Percentiles rank a stretch among this genome's conserved stretches.
phyloP scores from a whole-genome alignment of 306 rosid genomes.

The Vigna reflexopilosa region DNA sequence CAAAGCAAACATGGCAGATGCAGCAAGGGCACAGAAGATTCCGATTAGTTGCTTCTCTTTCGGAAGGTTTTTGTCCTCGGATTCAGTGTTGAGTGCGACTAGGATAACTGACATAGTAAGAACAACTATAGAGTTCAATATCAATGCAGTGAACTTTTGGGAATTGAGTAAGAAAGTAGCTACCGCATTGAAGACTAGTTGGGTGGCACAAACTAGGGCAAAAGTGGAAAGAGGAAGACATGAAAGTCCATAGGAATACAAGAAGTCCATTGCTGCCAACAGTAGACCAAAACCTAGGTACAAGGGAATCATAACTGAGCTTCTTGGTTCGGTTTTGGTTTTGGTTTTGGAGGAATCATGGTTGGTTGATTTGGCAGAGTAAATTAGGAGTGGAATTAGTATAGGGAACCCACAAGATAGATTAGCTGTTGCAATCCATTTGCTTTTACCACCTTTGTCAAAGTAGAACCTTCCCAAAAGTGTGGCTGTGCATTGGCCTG shows the following conservation, averaged over 20 bases:
- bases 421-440: slow-evolving; percentile 68
- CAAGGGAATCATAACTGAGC: slow-evolving; percentile 26
- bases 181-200: slow-evolving; percentile 58
- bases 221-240: slow-evolving; percentile 66
- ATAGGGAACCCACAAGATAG: slow-evolving; percentile 69
- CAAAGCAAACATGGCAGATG: slow-evolving; percentile 56
- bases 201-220: slow-evolving; percentile 58
- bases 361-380: slow-evolving; percentile 33
- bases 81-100: slow-evolving; percentile 53
- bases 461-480: slow-evolving; percentile 64
- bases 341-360: neutral
- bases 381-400: slow-evolving; percentile 52
- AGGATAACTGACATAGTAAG: slow-evolving; percentile 59
- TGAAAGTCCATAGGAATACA: slow-evolving; percentile 63
- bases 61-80: slow-evolving; percentile 38
- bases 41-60: slow-evolving; percentile 51
- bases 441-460: slow-evolving; percentile 69
- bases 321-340: neutral
- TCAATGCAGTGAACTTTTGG: slow-evolving; percentile 57
- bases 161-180: slow-evolving; percentile 56
- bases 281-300: slow-evolving; percentile 51
- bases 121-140: slow-evolving; percentile 57
- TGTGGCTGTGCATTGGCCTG: slow-evolving; percentile 60
- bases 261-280: slow-evolving; percentile 41
- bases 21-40: slow-evolving; percentile 52